Conservation (phyloP, 768 basidiomycete species). For the Leccinum disarticulatum region DNA sequence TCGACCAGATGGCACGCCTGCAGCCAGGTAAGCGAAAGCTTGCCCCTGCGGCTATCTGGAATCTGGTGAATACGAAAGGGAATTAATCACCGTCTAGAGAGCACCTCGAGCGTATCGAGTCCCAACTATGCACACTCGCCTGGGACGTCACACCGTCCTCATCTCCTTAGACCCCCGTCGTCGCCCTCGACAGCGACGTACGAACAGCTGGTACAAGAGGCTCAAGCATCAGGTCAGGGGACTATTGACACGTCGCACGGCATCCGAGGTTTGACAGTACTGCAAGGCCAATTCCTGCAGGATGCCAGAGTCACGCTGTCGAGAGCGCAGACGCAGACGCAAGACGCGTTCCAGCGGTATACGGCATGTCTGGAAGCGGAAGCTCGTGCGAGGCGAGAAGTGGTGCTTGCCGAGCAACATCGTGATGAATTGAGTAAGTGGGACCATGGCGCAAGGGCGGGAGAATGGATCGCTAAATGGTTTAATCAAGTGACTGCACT, state of each 20-base stretch:
- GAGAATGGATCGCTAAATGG: constrained; percentile 21
- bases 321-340: constrained; percentile 68
- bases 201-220: constrained; percentile 58
- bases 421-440: constrained; percentile 57
- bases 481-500: constrained; percentile 32
- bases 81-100: constrained; percentile 19
- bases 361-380: constrained; percentile 69
- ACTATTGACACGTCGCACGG: constrained; percentile 7
- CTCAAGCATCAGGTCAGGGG: constrained; percentile 57
- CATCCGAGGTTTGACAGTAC: constrained; percentile 9
- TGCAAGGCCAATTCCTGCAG: constrained; percentile 59
- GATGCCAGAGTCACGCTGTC: constrained; percentile 58
- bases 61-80: constrained; percentile 8
- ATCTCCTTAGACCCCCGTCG: constrained; percentile 44
- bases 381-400: constrained; percentile 62
- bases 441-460: constrained; percentile 3
- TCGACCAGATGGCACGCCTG: constrained; percentile 36
- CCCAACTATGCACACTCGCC: constrained; percentile 34
- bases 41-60: not conserved
- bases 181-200: constrained; percentile 52
- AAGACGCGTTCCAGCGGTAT: constrained; percentile 70
- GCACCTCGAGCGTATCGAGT: constrained; percentile 30
- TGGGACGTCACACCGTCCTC: constrained; percentile 30
- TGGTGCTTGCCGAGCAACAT: constrained; percentile 63
- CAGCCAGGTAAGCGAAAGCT: constrained; percentile 31